Base-by-base conservation (phyloP, 2,329 filamentous ascomycete species). In the Parascedosporium putredinis region DNA sequence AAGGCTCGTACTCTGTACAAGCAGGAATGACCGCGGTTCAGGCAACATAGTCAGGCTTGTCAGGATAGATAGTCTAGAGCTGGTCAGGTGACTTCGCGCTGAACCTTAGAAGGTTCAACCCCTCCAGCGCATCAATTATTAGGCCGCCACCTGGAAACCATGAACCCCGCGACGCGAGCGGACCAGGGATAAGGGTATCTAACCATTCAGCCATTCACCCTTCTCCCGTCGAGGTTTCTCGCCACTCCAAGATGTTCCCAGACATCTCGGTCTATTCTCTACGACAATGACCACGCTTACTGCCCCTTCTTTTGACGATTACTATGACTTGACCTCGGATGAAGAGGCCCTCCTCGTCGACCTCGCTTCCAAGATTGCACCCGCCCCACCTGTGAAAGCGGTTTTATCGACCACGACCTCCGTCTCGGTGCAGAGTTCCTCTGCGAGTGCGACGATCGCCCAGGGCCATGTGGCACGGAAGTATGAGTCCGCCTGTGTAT, bases 331-430 rank as follows among this genome's bases (percentile, higher is more conserved):
- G 7, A 36, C 49, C 4, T 54, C 60, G 1, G 72, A 75, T 24
- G 72, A 76, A 25, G 73, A 76, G 52, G 56, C 67, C 36, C 53
- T 69, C 42, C 56, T 74, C 45, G 10, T n/a, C 20, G 42, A 27
- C 27, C 42, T 47, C 27, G 45, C 45, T 47, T 47, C 31, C 25
- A 22, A 23, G 12, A 24, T 36, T 4, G 38, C 23, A 6, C 43
- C 27, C 2, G 14, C 43, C 29, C 27, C 24, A 5, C 7, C 43
- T 7, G 6, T 18, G 2, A 5, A 9, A 18, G 12, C 8, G 8
- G 18, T 12, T n/a, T n/a, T n/a, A 25, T 33, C 16, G 16, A 18
- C 31, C 2, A 47, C 18, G 9, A 20, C 3, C 12, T 22, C 31
- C 14, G 4, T 20, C 12, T 48, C 33, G 2, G 20, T 7, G 9